Evolutionary conservation across 352 stramenopile genomes (phyloP).

Genomic region (Globisporangium okanoganense): DNA sequence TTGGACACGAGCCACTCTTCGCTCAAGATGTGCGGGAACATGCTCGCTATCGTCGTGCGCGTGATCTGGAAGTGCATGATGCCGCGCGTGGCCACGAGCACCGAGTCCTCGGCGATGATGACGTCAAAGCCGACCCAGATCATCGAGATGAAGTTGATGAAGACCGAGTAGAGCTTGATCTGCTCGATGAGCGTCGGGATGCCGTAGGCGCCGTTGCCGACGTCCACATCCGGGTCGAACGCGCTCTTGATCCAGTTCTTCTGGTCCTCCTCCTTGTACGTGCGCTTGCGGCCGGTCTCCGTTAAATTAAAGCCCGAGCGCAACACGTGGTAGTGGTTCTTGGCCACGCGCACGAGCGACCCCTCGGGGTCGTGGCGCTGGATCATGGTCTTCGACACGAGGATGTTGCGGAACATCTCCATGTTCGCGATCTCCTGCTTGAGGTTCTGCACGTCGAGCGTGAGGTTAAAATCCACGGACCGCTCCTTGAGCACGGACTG

Average conservation of each 20-base stretch:
- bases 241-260: conserved; percentile 19
- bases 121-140: conserved; percentile 22
- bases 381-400: conserved; percentile 13
- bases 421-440: conserved; percentile 29
- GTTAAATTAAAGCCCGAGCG: conserved; percentile 12
- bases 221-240: conserved; percentile 21
- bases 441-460: conserved; percentile 28
- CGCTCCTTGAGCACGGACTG: conserved; percentile 22
- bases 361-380: conserved; percentile 19
- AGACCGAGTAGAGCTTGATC: conserved; percentile 25
- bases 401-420: conserved; percentile 19
- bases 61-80: conserved; percentile 27
- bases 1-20: conserved; percentile 20
- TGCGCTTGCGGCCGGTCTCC: conserved; percentile 7
- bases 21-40: conserved; percentile 26
- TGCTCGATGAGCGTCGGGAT: conserved; percentile 26
- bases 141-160: conserved; percentile 22
- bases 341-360: conserved; percentile 21
- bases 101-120: conserved; percentile 11
- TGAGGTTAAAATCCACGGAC: conserved; percentile 23
- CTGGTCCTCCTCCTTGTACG: conserved; percentile 10
- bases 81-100: conserved; percentile 20
- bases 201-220: conserved; percentile 17
- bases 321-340: conserved; percentile 22
- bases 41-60: conserved; percentile 20